Base-by-base conservation (phyloP, 2,329 filamentous ascomycete genomes). In the Talaromyces sp. region DNA sequence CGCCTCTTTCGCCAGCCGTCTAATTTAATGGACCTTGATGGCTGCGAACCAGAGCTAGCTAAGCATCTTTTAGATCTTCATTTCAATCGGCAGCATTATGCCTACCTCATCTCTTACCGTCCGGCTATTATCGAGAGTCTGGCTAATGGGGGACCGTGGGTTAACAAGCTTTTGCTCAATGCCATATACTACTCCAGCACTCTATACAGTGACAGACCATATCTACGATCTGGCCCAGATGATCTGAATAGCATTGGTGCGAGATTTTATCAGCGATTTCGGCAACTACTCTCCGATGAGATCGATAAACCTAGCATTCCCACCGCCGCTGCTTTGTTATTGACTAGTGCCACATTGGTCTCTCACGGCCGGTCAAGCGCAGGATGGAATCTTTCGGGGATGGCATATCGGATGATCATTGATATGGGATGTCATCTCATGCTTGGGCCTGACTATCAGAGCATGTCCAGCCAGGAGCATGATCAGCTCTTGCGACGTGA, bases 121-220 rank as follows among this genome's bases (percentile, higher is more conserved):
- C 75, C 75, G 1, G 74, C 73, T 1, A 72, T 77, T 10, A 76
- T 75, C 69, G 72, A 76, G 38, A 74, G 72, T 58, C 68, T 76
- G 2, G 65, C 67, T 0, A 73, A 69, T 21, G 67, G 68, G 4
- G 74, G 75, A 1, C 71, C 70, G 0, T 77, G 71, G 31, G 67
- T 68, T 10, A 77, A 75, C 29, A 75, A 75, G 56, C 67, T 77
- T 3, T 65, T 77, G 0, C 66, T 77, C 14, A 77, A 77, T 60
- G 72, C 74, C 17, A 76, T 77, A 8, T 77, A 74, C 63, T 73
- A 72, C 46, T 69, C 68, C 3, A 72, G 71, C 21, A 69, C 67
- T 0, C 65, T 75, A 0, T 75, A 75, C 55, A 77, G 74, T 65
- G 73, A 76, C 58, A 67, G 74, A 0, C 58, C 61, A 1, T 69